Conservation (phyloP, 2,329 filamentous ascomycete species). For the Fusarium solani-melongenae region DNA sequence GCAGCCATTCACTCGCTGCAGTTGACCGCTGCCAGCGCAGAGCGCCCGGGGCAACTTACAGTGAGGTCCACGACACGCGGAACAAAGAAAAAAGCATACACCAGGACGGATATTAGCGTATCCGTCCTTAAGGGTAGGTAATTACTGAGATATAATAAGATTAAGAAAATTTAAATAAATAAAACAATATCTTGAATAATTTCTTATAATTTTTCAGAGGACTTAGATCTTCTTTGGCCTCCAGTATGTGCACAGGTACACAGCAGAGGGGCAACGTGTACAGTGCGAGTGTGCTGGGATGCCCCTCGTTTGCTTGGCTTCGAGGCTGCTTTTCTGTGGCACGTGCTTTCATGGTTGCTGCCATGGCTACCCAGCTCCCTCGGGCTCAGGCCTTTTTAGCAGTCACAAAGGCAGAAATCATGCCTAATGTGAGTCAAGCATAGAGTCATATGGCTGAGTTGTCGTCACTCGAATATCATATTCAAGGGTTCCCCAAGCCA, state of each 20-base stretch:
- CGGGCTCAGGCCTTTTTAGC: neutral
- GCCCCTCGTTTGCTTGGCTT: conserved; percentile 15
- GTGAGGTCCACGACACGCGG: neutral
- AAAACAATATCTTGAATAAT: too few species aligned
- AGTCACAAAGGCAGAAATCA: neutral
- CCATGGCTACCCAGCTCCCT: conserved; percentile 13
- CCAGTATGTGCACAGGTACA: neutral
- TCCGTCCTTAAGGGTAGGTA: too few species aligned
- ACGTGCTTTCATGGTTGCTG: conserved; percentile 20
- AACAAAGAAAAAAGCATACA: too few species aligned
- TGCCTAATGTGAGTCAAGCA: neutral
- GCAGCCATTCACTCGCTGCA: conserved; percentile 27
- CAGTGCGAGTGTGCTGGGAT: conserved; percentile 28
- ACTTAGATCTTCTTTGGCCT: too few species aligned
- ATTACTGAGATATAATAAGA: too few species aligned
- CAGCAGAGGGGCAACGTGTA: conserved; percentile 33
- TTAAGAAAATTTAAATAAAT: too few species aligned
- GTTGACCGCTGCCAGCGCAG: conserved; percentile 27
- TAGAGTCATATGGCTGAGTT: conserved; percentile 1
- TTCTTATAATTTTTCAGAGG: too few species aligned
- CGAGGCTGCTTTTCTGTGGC: conserved; percentile 4
- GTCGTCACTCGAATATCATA: neutral
- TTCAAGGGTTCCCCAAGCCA: neutral
- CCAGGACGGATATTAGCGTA: too few species aligned
- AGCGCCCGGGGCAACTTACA: conserved; percentile 12